Percentiles rank a stretch among this genome's conserved stretches.
These are phyloP conservation scores for Eruca vesicaria DNA, from an alignment of 441 rosid genomes.

Conservation along the genomic window DNA sequence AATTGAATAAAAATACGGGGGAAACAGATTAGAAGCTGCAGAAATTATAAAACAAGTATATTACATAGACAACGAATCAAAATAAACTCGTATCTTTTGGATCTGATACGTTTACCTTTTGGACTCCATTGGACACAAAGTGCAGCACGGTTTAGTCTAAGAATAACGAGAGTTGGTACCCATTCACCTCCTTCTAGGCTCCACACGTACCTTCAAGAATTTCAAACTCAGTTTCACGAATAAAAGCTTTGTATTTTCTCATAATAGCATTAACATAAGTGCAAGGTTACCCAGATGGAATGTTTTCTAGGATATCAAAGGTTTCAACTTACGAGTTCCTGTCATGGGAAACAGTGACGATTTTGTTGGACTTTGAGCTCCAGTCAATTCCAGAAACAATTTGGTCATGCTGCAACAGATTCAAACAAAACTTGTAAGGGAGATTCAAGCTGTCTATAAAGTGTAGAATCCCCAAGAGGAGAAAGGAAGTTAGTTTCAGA, in stretches of 20 bases:
- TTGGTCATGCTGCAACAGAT: slow-evolving; percentile 86
- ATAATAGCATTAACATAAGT: neutral
- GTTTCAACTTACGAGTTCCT: slow-evolving; percentile 84
- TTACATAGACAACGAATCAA: neutral
- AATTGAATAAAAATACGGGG: slow-evolving; percentile 14
- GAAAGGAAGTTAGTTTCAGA: neutral
- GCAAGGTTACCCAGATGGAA: neutral
- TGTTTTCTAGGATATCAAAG: slow-evolving; percentile 1
- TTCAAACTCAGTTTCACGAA: slow-evolving; percentile 11
- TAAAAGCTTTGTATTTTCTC: neutral
- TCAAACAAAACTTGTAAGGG: neutral
- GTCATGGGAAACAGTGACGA: slow-evolving; percentile 92
- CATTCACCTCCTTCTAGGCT: slow-evolving; percentile 87
- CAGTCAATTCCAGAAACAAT: slow-evolving; percentile 95
- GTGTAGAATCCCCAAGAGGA: neutral
- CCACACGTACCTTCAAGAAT: slow-evolving; percentile 78
- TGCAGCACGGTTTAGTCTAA: slow-evolving; percentile 95
- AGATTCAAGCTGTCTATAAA: neutral
- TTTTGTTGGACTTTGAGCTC: slow-evolving; percentile 78
- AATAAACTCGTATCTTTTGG: neutral
- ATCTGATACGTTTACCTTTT: slow-evolving; percentile 50
- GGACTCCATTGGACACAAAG: slow-evolving; percentile 98
- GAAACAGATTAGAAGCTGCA: slow-evolving; percentile 5
- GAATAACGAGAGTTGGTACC: slow-evolving; percentile 96
- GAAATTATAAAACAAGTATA: neutral